phyloP scores from a whole-genome alignment of 2,329 filamentous ascomycete species.

The Paracoccidioides brasiliensis region DNA sequence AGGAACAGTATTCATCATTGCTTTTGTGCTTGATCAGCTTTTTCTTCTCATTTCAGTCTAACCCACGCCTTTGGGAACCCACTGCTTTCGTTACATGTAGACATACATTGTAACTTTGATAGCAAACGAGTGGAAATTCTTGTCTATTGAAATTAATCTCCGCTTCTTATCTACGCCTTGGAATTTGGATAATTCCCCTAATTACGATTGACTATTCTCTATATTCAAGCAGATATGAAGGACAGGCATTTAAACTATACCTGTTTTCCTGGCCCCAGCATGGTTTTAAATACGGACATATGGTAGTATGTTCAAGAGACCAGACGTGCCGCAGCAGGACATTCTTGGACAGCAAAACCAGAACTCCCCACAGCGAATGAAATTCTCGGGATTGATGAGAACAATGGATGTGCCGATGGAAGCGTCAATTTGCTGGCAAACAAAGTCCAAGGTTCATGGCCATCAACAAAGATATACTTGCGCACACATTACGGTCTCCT shows the following conservation, averaged over 20 bases:
- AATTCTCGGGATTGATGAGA: slow-evolving; percentile 20
- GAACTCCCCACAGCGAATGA: slow-evolving; percentile 31
- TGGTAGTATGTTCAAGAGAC: slow-evolving; percentile 17
- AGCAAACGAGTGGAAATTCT: too few relatives aligned
- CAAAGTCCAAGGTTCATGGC: slow-evolving; percentile 43
- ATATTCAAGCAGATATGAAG: background rate
- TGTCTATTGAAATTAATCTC: too few relatives aligned
- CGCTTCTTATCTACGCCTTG: too few relatives aligned
- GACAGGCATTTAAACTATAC: background rate
- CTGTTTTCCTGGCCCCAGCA: background rate
- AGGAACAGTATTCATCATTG: too few relatives aligned
- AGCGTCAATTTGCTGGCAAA: slow-evolving; percentile 39
- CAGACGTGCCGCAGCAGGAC: slow-evolving; percentile 6
- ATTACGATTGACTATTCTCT: background rate
- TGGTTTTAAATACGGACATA: slow-evolving; percentile 19
- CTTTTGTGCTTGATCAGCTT: too few relatives aligned
- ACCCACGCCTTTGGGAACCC: too few relatives aligned
- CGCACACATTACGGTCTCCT: slow-evolving; percentile 61
- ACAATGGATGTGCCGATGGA: slow-evolving; percentile 7
- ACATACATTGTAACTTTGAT: too few relatives aligned
- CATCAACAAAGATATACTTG: slow-evolving; percentile 52
- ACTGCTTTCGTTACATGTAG: too few relatives aligned
- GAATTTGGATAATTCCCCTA: background rate
- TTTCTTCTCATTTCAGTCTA: too few relatives aligned
- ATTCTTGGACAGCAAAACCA: slow-evolving; percentile 25